phyloP scores from a whole-genome alignment of 1,284 basidiomycete species.

The Malassezia brasiliensis region DNA sequence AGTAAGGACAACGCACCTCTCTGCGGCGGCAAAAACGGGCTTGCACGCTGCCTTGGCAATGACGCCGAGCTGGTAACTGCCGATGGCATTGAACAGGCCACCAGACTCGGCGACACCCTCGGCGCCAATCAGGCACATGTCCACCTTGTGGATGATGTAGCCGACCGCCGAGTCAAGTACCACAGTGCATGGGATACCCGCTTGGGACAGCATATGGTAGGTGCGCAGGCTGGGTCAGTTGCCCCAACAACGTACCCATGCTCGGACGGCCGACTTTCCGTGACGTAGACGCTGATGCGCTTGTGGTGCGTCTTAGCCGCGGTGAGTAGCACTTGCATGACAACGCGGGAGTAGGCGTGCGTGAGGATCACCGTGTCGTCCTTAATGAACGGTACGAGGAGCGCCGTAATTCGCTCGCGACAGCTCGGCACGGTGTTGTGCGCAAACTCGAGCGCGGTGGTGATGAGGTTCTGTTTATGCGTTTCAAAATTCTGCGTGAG shows the following conservation, averaged over 20 bases:
- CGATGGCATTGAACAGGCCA: constrained; percentile 57
- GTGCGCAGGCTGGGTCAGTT: constrained; percentile 22
- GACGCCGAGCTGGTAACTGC: constrained; percentile 90
- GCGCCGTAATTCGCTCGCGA: constrained; percentile 76
- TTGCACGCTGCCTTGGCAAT: constrained; percentile 88
- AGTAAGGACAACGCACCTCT: constrained; percentile 49
- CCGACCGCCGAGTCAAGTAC: constrained; percentile 92
- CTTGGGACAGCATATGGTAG: constrained; percentile 51
- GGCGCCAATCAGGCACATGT: constrained; percentile 88
- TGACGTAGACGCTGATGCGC: constrained; percentile 92
- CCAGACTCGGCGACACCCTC: constrained; percentile 93
- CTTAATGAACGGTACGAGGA: constrained; percentile 83
- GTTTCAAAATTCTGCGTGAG: constrained; percentile 59
- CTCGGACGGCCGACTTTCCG: constrained; percentile 79
- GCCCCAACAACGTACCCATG: constrained; percentile 42
- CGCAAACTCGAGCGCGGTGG: constrained; percentile 67
- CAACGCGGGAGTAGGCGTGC: constrained; percentile 89
- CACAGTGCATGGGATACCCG: constrained; percentile 85
- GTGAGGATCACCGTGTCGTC: constrained; percentile 85
- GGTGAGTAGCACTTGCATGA: constrained; percentile 79
- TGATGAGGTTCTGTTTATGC: constrained; percentile 69
- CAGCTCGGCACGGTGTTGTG: constrained; percentile 53
- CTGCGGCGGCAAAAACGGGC: constrained; percentile 91
- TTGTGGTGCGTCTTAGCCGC: constrained; percentile 65
- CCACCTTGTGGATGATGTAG: constrained; percentile 89